Conservation (phyloP, 305 asterid species). For the Salvia sclarea region DNA sequence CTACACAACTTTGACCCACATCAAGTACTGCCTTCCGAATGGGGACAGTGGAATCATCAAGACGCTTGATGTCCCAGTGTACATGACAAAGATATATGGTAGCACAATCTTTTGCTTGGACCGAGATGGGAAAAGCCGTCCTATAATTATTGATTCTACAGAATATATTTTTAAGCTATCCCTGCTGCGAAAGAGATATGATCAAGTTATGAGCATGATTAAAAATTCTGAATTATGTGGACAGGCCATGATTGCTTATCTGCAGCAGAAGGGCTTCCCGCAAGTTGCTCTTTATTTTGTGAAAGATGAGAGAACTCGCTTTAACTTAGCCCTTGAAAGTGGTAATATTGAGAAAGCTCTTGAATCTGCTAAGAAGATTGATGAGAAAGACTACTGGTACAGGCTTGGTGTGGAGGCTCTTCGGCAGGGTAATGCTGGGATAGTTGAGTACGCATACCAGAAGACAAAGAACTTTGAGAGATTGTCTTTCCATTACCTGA, state of each 20-base stretch:
- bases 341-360: constrained; percentile 79
- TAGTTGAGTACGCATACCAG: constrained; percentile 84
- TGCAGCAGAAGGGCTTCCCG: constrained; percentile 71
- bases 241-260: constrained; percentile 65
- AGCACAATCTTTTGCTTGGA: constrained; percentile 75
- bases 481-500: constrained; percentile 69
- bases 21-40: constrained; percentile 85
- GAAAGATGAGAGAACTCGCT: constrained; percentile 67
- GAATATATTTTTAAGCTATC: constrained; percentile 67
- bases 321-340: constrained; percentile 72
- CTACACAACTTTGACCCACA: constrained; percentile 76
- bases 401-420: constrained; percentile 84
- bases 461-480: constrained; percentile 77
- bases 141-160: constrained; percentile 70
- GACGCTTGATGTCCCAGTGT: constrained; percentile 81
- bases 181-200: constrained; percentile 50
- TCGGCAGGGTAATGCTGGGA: constrained; percentile 82
- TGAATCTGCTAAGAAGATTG: constrained; percentile 72
- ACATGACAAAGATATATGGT: constrained; percentile 72
- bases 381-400: constrained; percentile 84
- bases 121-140: constrained; percentile 72
- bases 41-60: constrained; percentile 65
- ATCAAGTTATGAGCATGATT: constrained; percentile 59
- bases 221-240: constrained; percentile 63
- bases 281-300: constrained; percentile 72